Conservation (phyloP, 805 yeast species). For the Metschnikowia colocasiae region DNA sequence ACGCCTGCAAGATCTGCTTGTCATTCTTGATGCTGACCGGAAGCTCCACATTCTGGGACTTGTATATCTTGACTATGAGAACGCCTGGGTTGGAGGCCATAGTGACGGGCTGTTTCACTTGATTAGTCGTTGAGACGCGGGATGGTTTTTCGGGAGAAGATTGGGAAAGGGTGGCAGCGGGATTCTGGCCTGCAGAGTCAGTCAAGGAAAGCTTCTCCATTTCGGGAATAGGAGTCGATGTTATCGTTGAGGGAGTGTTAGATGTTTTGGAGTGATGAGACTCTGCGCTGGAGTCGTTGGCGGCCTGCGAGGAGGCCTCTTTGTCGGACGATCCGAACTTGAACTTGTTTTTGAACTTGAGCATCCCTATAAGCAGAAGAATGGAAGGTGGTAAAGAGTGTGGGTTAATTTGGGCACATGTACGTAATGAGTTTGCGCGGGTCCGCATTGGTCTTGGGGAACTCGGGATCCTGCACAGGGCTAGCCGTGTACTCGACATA, state of each 20-base stretch:
- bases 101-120: conserved; percentile 11
- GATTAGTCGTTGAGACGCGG: not conserved
- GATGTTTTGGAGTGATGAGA: conserved; percentile 1
- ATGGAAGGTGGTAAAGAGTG: not conserved
- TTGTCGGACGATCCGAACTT: conserved; percentile 23
- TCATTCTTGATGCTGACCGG: conserved; percentile 70
- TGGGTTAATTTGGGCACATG: not conserved
- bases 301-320: conserved; percentile 8
- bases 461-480: not conserved
- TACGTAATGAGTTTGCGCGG: not conserved
- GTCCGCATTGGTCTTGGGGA: conserved; percentile 1
- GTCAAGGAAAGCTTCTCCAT: conserved; percentile 2
- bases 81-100: conserved; percentile 54
- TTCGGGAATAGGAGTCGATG: conserved; percentile 2
- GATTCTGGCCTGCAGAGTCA: conserved; percentile 2
- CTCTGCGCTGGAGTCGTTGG: not conserved
- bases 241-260: not conserved
- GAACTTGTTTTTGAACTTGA: conserved; percentile 31
- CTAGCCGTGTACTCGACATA: too few relatives aligned
- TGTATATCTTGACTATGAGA: conserved; percentile 72
- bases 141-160: not conserved
- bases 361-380: conserved; percentile 16
- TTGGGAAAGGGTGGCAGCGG: not conserved
- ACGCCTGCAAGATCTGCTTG: conserved; percentile 58
- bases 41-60: conserved; percentile 60